Conservation (phyloP, 169 alveolate species). For the Theileria equi region DNA sequence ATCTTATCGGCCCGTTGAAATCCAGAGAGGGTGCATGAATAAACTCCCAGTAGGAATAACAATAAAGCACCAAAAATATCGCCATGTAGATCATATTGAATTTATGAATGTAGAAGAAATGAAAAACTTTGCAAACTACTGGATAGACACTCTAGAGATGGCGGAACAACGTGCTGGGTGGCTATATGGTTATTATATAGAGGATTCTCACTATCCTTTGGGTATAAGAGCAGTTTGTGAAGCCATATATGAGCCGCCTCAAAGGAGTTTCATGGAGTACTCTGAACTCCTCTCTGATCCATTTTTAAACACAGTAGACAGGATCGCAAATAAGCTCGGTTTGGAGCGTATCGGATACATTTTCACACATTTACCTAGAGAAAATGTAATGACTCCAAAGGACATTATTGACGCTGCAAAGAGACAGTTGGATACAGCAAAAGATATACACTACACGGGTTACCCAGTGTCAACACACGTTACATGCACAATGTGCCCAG, state of each 20-base stretch:
- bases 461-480: constrained; percentile 78
- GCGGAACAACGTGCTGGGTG: constrained; percentile 91
- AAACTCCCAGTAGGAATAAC: constrained; percentile 94
- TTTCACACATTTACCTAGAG: constrained; percentile 92
- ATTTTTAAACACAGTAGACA: constrained; percentile 79
- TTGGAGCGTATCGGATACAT: constrained; percentile 95
- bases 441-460: constrained; percentile 76
- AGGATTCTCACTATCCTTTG: constrained; percentile 92
- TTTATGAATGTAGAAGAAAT: constrained; percentile 94
- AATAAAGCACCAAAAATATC: constrained; percentile 90
- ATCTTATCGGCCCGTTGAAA: constrained; percentile 60
- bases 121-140: constrained; percentile 86
- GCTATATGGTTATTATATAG: constrained; percentile 96
- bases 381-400: constrained; percentile 87
- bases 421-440: constrained; percentile 52
- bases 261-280: constrained; percentile 77
- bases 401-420: constrained; percentile 84
- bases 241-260: constrained; percentile 96
- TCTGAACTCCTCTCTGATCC: constrained; percentile 62
- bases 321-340: constrained; percentile 89
- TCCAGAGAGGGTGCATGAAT: constrained; percentile 71
- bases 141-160: constrained; percentile 87
- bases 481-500: constrained; percentile 83
- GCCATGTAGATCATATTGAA: constrained; percentile 97
- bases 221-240: constrained; percentile 97